Evolutionary conservation across 2,329 filamentous ascomycete species (phyloP), one percentile per base, ranked within the genome.

Genomic region (Botrytis hyacinthi): DNA sequence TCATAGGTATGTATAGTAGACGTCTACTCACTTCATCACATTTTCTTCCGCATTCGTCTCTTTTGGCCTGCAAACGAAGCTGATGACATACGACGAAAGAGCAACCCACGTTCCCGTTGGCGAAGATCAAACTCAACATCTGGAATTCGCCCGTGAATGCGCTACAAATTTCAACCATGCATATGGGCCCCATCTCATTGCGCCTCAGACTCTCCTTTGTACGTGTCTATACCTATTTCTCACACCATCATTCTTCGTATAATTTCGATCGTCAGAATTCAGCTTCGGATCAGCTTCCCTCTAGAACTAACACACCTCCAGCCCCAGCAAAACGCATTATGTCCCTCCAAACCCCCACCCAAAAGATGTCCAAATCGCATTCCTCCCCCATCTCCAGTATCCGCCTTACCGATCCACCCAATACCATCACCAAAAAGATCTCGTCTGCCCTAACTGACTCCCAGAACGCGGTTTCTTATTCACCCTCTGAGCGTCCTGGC

Each of bases 311-410:
- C 62, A 77, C 42, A 66, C 1, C 29, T 16, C 40, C 70, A 82
- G 80, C 81, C 29, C 91, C 93, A 7, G 89, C 92, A 3, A 93
- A 92, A 78, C 90, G 95, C 75, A 88, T 99, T 75, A 98, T 98
- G 95, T 97, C 94, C 29, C 88, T 99, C 35, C 90, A 88, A 70
- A 85, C 93, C 18, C 95, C 96, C 0, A 84, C 82, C 0, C 86
- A 88, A 70, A 99, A 99, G 81, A 99, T 99, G 96, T 97, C 94
- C 73, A 99, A 99, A 83, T 97, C 94, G 0, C 87, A 94, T 78
- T 80, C 86, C 0, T 89, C 92, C 77, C 86, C 88, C 4, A 88
- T 87, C 68, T 97, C 94, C 12, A 88, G 94, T 29, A 97, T 99
- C 77, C 84, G 96, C 20, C 89, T 99, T 74, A 97, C 92, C 2